These are phyloP conservation scores for Lepidium didymum DNA, from an alignment of 345 rosid species.

Conservation along the genomic window DNA sequence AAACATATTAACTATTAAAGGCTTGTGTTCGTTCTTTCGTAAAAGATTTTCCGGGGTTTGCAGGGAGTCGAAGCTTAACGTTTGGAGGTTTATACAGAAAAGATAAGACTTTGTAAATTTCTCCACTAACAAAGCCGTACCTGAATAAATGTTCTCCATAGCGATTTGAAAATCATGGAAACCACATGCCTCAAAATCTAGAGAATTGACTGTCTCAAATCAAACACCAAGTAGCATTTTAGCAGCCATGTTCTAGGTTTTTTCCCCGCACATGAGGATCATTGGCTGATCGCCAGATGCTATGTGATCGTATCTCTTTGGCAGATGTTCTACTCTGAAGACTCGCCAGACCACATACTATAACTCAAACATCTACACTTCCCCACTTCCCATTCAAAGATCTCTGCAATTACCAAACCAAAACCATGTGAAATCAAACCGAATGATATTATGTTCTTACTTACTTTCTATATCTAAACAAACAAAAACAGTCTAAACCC, in stretches of 20 bases:
- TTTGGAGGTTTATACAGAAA: not conserved
- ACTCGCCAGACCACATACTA: constrained; percentile 73
- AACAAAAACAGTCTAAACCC: too few relatives aligned
- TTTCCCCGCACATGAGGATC: too few relatives aligned
- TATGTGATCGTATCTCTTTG: constrained; percentile 60
- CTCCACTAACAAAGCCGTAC: constrained; percentile 32
- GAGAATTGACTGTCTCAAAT: constrained; percentile 22
- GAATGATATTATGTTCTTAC: not conserved
- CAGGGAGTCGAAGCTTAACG: not conserved
- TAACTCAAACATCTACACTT: constrained; percentile 67
- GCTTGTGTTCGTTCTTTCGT: not conserved
- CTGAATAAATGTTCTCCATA: constrained; percentile 94
- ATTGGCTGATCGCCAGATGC: constrained; percentile 32
- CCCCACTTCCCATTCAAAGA: constrained; percentile 63
- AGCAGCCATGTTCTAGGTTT: too few relatives aligned
- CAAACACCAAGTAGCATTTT: not conserved
- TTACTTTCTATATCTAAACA: too few relatives aligned
- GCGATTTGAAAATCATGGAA: constrained; percentile 93
- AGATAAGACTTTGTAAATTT: not conserved
- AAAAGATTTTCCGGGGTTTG: not conserved
- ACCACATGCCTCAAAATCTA: constrained; percentile 64
- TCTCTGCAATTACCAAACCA: constrained; percentile 40
- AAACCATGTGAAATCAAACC: not conserved
- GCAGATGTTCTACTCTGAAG: constrained; percentile 77
- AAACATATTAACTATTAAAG: not conserved